These are phyloP conservation scores for Candida silvicultrix DNA, from an alignment of 805 yeast genomes.

Conservation along the genomic window DNA sequence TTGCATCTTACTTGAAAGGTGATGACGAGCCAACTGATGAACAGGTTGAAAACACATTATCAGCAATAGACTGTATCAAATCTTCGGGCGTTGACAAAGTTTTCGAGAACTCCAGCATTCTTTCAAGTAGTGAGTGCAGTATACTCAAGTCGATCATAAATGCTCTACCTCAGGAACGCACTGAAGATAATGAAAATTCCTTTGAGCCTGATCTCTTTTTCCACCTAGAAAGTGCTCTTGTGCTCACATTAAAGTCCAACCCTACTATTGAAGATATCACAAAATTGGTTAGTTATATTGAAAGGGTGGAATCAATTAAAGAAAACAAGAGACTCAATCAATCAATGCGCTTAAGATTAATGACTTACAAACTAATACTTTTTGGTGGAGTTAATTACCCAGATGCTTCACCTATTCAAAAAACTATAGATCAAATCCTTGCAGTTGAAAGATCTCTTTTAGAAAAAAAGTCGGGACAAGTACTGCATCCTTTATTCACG, in stretches of 20 bases:
- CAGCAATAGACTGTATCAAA: slow-evolving; percentile 77
- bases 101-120: slow-evolving; percentile 27
- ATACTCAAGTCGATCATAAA: slow-evolving; percentile 29
- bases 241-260: not conserved
- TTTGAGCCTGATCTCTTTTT: slow-evolving; percentile 29
- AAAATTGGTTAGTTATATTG: slow-evolving; percentile 21
- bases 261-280: slow-evolving; percentile 3
- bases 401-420: slow-evolving; percentile 1
- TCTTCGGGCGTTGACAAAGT: slow-evolving; percentile 57
- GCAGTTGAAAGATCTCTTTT: slow-evolving; percentile 9
- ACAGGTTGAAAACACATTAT: slow-evolving; percentile 79
- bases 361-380: slow-evolving; percentile 46
- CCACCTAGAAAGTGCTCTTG: slow-evolving; percentile 32
- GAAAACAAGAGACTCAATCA: slow-evolving; percentile 21
- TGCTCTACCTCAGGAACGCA: slow-evolving; percentile 27
- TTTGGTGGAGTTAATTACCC: slow-evolving; percentile 9
- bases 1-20: slow-evolving; percentile 88
- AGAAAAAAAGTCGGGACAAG: slow-evolving; percentile 13
- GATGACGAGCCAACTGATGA: slow-evolving; percentile 95
- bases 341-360: slow-evolving; percentile 31
- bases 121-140: not conserved
- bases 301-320: slow-evolving; percentile 9
- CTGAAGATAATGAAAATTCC: slow-evolving; percentile 21
- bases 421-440: slow-evolving; percentile 7
- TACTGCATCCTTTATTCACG: slow-evolving; percentile 11